Evolutionary conservation across 2,329 filamentous ascomycete genomes (phyloP).

Genomic region (Ampelomyces quisqualis): DNA sequence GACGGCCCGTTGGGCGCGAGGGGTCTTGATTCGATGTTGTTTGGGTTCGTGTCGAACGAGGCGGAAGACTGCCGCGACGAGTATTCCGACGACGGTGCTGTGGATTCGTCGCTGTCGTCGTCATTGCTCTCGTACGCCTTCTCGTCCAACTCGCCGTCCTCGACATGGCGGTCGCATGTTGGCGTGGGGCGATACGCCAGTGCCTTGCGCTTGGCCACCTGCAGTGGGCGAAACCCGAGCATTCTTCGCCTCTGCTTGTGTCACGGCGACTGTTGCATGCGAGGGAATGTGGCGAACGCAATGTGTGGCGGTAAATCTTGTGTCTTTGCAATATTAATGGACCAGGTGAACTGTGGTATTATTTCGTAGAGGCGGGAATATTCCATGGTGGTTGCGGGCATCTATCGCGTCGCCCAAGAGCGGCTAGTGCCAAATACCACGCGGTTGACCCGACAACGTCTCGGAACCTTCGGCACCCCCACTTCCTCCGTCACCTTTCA

Average conservation of each 20-base stretch:
- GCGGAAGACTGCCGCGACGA: slow-evolving; percentile 55
- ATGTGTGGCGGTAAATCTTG: too few relatives aligned
- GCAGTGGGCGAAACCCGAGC: slow-evolving; percentile 42
- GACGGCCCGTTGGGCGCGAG: slow-evolving; percentile 17
- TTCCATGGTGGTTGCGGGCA: too few relatives aligned
- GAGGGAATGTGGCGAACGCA: background rate
- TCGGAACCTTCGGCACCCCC: too few relatives aligned
- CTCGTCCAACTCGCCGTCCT: slow-evolving; percentile 41
- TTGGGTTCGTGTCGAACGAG: slow-evolving; percentile 34
- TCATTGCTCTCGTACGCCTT: slow-evolving; percentile 43
- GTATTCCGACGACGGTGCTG: slow-evolving; percentile 48
- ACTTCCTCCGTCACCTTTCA: too few relatives aligned
- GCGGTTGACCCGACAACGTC: too few relatives aligned
- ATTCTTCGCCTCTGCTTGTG: slow-evolving; percentile 13
- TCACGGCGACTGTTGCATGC: background rate
- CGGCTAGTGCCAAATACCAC: too few relatives aligned
- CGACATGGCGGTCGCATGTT: slow-evolving; percentile 33
- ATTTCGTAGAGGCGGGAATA: too few relatives aligned
- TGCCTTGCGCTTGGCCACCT: slow-evolving; percentile 42
- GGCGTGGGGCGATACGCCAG: slow-evolving; percentile 36
- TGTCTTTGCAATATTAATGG: too few relatives aligned
- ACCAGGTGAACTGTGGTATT: too few relatives aligned
- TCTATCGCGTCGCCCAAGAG: too few relatives aligned
- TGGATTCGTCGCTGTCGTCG: slow-evolving; percentile 39
- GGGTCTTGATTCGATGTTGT: slow-evolving; percentile 26